Conservation (phyloP, 306 rosid species). For the Lathyrus sativus region DNA sequence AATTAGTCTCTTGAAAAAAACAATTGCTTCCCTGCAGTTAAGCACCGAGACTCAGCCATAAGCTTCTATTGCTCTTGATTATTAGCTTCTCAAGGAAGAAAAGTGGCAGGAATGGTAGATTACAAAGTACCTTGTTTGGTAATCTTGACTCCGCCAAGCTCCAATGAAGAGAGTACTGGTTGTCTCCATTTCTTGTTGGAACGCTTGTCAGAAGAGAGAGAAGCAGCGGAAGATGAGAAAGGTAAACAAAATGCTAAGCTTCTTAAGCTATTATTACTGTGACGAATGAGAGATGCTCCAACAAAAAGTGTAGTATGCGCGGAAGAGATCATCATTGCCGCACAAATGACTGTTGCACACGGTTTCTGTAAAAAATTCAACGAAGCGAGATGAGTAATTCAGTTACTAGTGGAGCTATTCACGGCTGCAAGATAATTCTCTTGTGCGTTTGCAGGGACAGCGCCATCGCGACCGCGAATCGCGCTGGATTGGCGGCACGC, state of each 20-base stretch:
- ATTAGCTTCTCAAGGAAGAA: no score
- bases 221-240: slow-evolving; percentile 56
- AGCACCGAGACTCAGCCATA: no score
- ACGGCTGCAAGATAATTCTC: no score
- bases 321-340: slow-evolving; percentile 50
- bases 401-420: not conserved
- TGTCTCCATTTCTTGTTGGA: slow-evolving; percentile 71
- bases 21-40: no score
- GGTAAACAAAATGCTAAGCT: slow-evolving; percentile 48
- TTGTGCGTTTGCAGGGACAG: not conserved
- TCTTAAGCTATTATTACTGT: slow-evolving; percentile 44
- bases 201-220: slow-evolving; percentile 46
- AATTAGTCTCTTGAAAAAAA: no score
- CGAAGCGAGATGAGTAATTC: not conserved
- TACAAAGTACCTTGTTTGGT: slow-evolving; percentile 58
- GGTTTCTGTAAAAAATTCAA: not conserved
- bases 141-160: slow-evolving; percentile 79
- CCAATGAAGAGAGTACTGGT: slow-evolving; percentile 59
- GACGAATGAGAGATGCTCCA: slow-evolving; percentile 46
- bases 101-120: no score
- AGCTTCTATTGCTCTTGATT: no score
- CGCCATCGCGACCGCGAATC: no score
- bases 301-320: slow-evolving; percentile 51
- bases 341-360: not conserved
- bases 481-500: no score